A percentile compares a stretch with the other conserved stretches of the same genome.
These are phyloP conservation scores for Pneumocystis oryctolagi DNA, from an alignment of 1,139 yeast species.

Conservation along the genomic window DNA sequence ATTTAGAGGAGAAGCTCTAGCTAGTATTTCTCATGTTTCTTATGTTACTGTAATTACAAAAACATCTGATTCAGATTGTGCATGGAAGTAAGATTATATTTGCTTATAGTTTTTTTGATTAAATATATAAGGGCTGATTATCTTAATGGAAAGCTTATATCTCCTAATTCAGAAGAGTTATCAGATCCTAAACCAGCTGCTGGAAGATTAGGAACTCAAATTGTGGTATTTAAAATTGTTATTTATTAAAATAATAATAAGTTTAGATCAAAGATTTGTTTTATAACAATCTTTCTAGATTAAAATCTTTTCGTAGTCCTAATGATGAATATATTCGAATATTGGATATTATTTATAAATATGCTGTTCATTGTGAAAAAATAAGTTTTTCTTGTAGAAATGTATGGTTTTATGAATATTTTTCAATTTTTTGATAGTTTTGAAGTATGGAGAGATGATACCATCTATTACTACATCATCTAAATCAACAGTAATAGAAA, in stretches of 20 bases:
- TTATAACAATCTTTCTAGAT: constrained; percentile 71
- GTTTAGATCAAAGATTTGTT: constrained; percentile 61
- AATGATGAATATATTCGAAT: constrained; percentile 65
- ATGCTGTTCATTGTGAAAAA: constrained; percentile 55
- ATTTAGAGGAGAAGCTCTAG: constrained; percentile 70
- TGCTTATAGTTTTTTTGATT: not conserved
- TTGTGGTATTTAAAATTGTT: constrained; percentile 29
- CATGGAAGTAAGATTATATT: constrained; percentile 29
- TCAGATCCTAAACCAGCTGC: constrained; percentile 60
- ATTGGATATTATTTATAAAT: constrained; percentile 69
- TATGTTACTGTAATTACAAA: constrained; percentile 64
- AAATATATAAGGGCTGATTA: constrained; percentile 23
- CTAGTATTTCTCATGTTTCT: constrained; percentile 51
- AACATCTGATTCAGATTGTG: constrained; percentile 44
- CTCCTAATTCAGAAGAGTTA: constrained; percentile 22
- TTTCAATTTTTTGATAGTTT: not conserved
- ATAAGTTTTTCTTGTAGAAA: constrained; percentile 73
- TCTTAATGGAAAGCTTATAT: constrained; percentile 17
- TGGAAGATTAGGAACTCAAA: constrained; percentile 75
- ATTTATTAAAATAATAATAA: not conserved
- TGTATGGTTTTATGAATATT: constrained; percentile 1
- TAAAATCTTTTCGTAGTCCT: constrained; percentile 48
- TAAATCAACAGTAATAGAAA: constrained; percentile 35
- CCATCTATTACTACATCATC: constrained; percentile 32
- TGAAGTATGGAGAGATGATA: constrained; percentile 27